phyloP scores from a whole-genome alignment of 352 stramenopile species.

The Globisporangium alternatum region DNA sequence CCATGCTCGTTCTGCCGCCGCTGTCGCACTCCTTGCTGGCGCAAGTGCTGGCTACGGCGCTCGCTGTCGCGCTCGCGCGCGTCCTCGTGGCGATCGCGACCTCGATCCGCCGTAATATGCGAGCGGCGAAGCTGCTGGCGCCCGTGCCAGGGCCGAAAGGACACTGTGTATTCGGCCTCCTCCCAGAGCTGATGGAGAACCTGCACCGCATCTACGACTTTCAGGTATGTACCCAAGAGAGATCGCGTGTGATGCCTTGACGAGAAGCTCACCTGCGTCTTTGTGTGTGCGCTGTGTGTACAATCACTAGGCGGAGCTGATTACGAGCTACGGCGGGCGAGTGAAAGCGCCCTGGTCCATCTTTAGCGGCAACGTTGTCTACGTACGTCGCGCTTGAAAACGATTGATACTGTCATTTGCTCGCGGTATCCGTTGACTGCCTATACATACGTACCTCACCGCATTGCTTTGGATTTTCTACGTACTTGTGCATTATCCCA shows the following conservation, averaged over 20 bases:
- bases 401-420: too few relatives aligned
- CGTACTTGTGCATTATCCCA: neutral
- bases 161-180: neutral
- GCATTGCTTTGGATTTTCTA: neutral
- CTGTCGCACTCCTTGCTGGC: neutral
- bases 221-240: neutral
- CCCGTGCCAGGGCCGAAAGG: conserved; percentile 17
- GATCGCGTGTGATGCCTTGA: neutral
- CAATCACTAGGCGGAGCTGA: conserved; percentile 25
- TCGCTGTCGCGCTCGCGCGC: neutral
- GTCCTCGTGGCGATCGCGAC: neutral
- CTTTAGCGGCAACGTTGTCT: conserved; percentile 21
- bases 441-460: too few relatives aligned
- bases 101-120: conserved; percentile 4
- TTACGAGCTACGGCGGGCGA: conserved; percentile 36
- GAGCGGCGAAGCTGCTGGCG: conserved; percentile 3
- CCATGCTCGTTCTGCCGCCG: neutral
- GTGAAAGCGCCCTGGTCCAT: conserved; percentile 70
- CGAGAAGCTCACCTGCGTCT: neutral
- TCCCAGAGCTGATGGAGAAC: conserved; percentile 8
- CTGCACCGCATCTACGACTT: conserved; percentile 14
- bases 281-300: neutral
- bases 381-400: neutral
- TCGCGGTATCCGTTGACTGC: too few relatives aligned
- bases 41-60: neutral